Evolutionary conservation across 345 rosid species (phyloP).

Genomic region (Salix viminalis): DNA sequence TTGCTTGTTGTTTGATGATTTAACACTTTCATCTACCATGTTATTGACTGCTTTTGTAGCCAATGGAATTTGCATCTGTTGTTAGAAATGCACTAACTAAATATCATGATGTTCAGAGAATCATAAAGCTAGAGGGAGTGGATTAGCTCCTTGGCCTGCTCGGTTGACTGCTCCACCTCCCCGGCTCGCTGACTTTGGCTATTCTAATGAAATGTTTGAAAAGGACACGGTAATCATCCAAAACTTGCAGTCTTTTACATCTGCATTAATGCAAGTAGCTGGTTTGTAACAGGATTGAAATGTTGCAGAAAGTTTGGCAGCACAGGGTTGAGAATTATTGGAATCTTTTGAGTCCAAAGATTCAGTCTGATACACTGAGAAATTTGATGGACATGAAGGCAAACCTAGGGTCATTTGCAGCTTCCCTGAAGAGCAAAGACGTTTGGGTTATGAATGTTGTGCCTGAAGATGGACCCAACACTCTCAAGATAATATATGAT

Average conservation of each 20-base stretch:
- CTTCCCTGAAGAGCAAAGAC: slow-evolving; percentile 75
- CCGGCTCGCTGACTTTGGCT: slow-evolving; percentile 87
- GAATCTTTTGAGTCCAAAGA: slow-evolving; percentile 71
- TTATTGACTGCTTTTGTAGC: neutral
- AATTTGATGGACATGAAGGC: slow-evolving; percentile 99
- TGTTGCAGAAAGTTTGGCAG: slow-evolving; percentile 67
- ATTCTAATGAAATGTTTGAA: slow-evolving; percentile 66
- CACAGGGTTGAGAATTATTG: slow-evolving; percentile 71
- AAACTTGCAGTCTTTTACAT: neutral
- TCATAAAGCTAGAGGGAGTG: slow-evolving; percentile 66
- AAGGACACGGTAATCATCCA: slow-evolving; percentile 64
- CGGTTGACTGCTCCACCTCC: slow-evolving; percentile 81
- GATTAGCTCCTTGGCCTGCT: slow-evolving; percentile 98
- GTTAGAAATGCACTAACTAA: neutral
- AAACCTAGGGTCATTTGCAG: slow-evolving; percentile 83
- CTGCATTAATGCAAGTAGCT: slow-evolving; percentile 10
- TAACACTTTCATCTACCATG: neutral
- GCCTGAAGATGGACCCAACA: slow-evolving; percentile 80
- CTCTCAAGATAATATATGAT: slow-evolving; percentile 77
- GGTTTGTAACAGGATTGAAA: neutral
- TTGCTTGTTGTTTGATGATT: neutral
- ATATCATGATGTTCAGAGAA: neutral
- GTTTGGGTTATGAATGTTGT: slow-evolving; percentile 96
- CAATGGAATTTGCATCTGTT: neutral
- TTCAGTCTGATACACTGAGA: slow-evolving; percentile 62